Base-by-base conservation (phyloP, 257 asterid genomes). In the Nicotiana knightiana region DNA sequence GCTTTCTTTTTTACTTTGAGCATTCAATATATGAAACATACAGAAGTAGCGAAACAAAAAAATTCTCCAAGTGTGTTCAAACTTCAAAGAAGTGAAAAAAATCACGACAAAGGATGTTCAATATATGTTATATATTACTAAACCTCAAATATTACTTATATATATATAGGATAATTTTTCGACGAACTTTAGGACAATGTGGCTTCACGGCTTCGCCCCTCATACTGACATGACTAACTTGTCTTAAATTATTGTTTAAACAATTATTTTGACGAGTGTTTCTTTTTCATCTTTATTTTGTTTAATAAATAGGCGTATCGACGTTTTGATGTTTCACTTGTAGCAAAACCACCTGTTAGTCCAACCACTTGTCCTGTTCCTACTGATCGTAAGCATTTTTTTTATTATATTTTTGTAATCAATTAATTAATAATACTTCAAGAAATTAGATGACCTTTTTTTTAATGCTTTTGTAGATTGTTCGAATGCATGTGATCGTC, bases 401-500 rank as follows among this genome's bases (percentile, higher is more conserved):
- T 0, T 5, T 1, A 43, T 43, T 43, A 43, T 8, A 43, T 8
- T 43, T 43, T 6, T 43, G 2, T 43, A 43, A 43, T 7, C 11
- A 43, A 43, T 66, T 16, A 3, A 8, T 2, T 7, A 59, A 17
- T 1, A 16, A 33, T 16, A 33, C 28, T 17, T 0, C 15, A 35
- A 35, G 4, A 33, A 67, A 67, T 0, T 35, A 33, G 1, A 33
- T 8, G 37, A 65, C 4, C 9, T 3, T 6, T 16, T 0, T 8
- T 0, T 18, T 2, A 5, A 10, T 33, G 0, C 0, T 21, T 67
- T 28, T 63, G 7, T 71, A 76, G 79, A 57, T 24, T 86, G 88
- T 26, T 66, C 63, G 33, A 32, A n/a, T 77, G 85, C 76, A 10
- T 85, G 87, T 26, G n/a, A 48, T 2, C 76, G 24, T 3, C 61